Percentiles rank a stretch among this genome's conserved stretches.
Conservation (phyloP, 371 early-diverging fungal species). For the Syncephalastrum sp. region DNA sequence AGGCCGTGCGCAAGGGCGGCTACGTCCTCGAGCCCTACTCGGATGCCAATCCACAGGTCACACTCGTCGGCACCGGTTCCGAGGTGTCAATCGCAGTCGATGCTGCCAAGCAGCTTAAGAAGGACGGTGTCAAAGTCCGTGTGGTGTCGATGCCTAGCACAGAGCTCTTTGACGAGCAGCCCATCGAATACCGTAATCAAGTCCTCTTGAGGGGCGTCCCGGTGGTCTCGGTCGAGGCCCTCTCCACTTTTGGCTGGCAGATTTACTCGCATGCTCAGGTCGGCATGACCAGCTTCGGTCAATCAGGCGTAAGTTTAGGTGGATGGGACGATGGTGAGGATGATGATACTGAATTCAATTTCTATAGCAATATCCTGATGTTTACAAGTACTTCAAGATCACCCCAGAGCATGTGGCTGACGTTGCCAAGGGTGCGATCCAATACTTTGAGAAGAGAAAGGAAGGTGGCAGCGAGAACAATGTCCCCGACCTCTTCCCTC, state of each 20-base stretch:
- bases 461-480: constrained; percentile 7
- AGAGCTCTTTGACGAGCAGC: constrained; percentile 89
- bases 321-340: neutral
- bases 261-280: constrained; percentile 84
- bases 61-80: constrained; percentile 90
- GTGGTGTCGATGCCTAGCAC: constrained; percentile 94
- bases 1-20: constrained; percentile 74
- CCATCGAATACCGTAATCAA: constrained; percentile 70
- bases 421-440: constrained; percentile 67
- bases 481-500: constrained; percentile 22
- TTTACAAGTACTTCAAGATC: constrained; percentile 77
- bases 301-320: constrained; percentile 40
- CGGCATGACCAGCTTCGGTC: constrained; percentile 95
- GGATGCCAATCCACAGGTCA: constrained; percentile 48
- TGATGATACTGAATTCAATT: neutral
- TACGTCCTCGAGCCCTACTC: constrained; percentile 68
- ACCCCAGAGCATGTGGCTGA: constrained; percentile 67
- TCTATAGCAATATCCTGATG: constrained; percentile 56
- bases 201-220: constrained; percentile 83
- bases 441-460: constrained; percentile 57
- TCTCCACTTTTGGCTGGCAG: constrained; percentile 87
- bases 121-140: constrained; percentile 55
- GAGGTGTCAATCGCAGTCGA: constrained; percentile 87
- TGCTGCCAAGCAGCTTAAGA: constrained; percentile 65
- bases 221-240: constrained; percentile 87